These are phyloP conservation scores for Baorangia bicolor DNA, from an alignment of 768 basidiomycete species.

Conservation along the genomic window DNA sequence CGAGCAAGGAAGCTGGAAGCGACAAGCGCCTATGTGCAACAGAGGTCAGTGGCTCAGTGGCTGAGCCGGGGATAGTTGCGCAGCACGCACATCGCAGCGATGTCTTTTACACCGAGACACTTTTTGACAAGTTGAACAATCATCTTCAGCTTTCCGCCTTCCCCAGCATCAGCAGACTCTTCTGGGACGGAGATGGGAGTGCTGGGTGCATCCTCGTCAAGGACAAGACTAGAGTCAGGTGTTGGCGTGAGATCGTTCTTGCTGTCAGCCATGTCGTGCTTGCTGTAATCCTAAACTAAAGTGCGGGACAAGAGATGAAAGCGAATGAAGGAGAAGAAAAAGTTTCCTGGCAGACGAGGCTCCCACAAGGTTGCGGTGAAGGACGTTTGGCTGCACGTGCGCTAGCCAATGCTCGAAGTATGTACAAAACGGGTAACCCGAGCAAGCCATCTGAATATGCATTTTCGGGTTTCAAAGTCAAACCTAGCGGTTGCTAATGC, in stretches of 20 bases:
- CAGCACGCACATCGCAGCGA: constrained; percentile 79
- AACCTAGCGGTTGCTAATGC: not conserved
- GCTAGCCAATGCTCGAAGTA: constrained; percentile 3
- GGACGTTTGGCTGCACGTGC: constrained; percentile 23
- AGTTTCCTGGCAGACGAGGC: not conserved
- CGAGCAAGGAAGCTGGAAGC: constrained; percentile 87
- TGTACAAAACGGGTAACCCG: constrained; percentile 16
- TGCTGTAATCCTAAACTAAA: not conserved
- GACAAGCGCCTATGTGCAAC: constrained; percentile 71
- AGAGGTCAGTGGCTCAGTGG: constrained; percentile 17
- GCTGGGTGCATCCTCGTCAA: constrained; percentile 52
- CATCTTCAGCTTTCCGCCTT: constrained; percentile 93
- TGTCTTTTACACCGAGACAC: constrained; percentile 91
- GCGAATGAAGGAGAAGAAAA: constrained; percentile 3
- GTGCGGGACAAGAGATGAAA: not conserved
- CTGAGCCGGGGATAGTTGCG: not conserved
- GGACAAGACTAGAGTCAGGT: constrained; percentile 1
- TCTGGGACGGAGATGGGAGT: constrained; percentile 70
- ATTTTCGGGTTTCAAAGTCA: not conserved
- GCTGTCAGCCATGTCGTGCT: constrained; percentile 20
- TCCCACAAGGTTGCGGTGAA: constrained; percentile 15
- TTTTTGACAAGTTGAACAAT: constrained; percentile 89
- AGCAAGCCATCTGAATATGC: not conserved
- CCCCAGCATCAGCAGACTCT: constrained; percentile 68
- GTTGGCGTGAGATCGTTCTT: constrained; percentile 11